A percentile compares a stretch with the other conserved stretches of the same genome.
These are phyloP conservation scores for Solanum phureja DNA, from an alignment of 257 asterid species.

Conservation along the genomic window DNA sequence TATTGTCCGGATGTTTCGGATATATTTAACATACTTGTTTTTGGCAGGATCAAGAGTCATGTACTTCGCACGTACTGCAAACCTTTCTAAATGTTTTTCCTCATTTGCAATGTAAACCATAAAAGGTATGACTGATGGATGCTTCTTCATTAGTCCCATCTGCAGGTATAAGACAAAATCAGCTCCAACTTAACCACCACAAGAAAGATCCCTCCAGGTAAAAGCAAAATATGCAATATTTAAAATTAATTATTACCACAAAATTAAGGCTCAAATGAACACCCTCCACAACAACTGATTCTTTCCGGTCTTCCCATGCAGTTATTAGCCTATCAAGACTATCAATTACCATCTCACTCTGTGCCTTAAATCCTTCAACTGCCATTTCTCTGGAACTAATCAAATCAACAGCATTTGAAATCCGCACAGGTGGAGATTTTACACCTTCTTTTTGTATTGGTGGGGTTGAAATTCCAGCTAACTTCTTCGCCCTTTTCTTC, in stretches of 20 bases:
- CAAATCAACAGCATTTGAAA: conserved; percentile 33
- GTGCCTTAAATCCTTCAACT: conserved; percentile 94
- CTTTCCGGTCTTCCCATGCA: conserved; percentile 94
- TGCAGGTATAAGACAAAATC: conserved; percentile 27
- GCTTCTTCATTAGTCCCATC: conserved; percentile 99
- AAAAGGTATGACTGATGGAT: conserved; percentile 95
- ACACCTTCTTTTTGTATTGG: conserved; percentile 29
- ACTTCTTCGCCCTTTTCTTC: conserved; percentile 80
- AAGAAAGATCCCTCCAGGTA: neutral
- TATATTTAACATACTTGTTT: conserved; percentile 90
- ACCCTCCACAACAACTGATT: conserved; percentile 97
- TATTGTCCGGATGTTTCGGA: conserved; percentile 82
- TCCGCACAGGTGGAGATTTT: conserved; percentile 33
- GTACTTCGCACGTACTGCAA: conserved; percentile 98
- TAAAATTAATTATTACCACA: conserved; percentile 49
- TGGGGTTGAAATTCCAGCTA: conserved; percentile 39
- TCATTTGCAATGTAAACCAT: conserved; percentile 91
- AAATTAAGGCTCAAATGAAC: conserved; percentile 98
- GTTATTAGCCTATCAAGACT: conserved; percentile 95
- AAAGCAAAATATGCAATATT: neutral
- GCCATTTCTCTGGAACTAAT: conserved; percentile 92
- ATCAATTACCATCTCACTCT: conserved; percentile 98
- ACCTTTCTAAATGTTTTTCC: conserved; percentile 92
- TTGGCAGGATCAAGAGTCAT: conserved; percentile 97
- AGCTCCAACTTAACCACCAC: conserved; percentile 1